These are phyloP conservation scores for Lolium multiflorum DNA, from an alignment of 176 grass and related monocot genomes.

Conservation along the genomic window DNA sequence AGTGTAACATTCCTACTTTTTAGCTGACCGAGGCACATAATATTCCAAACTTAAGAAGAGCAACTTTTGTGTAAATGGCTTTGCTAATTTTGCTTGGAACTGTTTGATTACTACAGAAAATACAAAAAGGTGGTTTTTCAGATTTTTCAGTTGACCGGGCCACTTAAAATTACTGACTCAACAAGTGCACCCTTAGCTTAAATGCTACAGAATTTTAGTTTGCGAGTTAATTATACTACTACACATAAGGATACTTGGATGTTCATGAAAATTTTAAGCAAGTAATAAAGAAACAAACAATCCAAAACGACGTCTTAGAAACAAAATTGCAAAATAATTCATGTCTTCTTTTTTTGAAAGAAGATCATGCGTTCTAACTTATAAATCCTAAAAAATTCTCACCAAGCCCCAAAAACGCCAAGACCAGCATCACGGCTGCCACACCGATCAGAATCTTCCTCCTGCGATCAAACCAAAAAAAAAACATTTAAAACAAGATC, in stretches of 20 bases:
- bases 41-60: neutral
- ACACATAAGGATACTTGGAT: no score
- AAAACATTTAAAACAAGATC: no score
- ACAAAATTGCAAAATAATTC: neutral
- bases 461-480: conserved; percentile 60
- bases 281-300: no score
- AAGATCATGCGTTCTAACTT: neutral
- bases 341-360: neutral
- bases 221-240: no score
- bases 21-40: neutral
- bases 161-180: neutral
- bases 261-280: no score
- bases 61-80: neutral
- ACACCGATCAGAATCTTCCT: conserved; percentile 59
- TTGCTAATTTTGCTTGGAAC: neutral
- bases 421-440: conserved; percentile 59
- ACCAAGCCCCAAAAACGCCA: conserved; percentile 73
- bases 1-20: neutral
- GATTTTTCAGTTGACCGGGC: neutral
- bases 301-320: neutral
- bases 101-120: neutral
- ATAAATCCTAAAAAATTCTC: conserved; percentile 4
- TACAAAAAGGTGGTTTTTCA: neutral
- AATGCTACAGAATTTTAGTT: neutral
- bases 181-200: neutral